Evolutionary conservation across 2,329 filamentous ascomycete genomes (phyloP).

Genomic region (Akanthomyces dipterigenus): DNA sequence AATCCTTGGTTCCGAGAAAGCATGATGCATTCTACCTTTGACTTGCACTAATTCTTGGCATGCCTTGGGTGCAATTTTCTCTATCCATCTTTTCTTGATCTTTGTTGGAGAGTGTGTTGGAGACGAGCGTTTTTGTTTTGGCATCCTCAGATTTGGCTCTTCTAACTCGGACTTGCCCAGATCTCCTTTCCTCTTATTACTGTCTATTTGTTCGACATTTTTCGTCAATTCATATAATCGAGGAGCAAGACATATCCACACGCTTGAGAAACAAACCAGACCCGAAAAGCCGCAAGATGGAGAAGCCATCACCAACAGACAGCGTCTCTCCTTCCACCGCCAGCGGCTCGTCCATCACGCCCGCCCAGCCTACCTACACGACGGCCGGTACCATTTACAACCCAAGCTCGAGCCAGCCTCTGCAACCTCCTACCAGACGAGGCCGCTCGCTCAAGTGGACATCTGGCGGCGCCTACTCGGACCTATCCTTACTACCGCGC

Average conservation of each 20-base stretch:
- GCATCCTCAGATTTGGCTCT: background rate
- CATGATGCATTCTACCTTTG: background rate
- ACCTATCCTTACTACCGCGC: slow-evolving; percentile 31
- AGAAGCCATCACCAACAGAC: slow-evolving; percentile 21
- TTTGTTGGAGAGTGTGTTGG: slow-evolving; percentile 5
- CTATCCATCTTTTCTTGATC: slow-evolving; percentile 1
- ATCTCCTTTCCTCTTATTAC: background rate
- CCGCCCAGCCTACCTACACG: slow-evolving; percentile 40
- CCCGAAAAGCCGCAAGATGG: slow-evolving; percentile 23
- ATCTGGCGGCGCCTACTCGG: slow-evolving; percentile 21
- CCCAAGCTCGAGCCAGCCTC: slow-evolving; percentile 36
- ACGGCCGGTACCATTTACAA: slow-evolving; percentile 52
- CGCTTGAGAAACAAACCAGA: slow-evolving; percentile 5
- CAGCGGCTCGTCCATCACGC: slow-evolving; percentile 17
- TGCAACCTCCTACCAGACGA: slow-evolving; percentile 46
- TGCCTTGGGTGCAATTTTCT: background rate
- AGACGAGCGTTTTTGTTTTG: slow-evolving; percentile 5
- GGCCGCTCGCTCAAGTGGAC: slow-evolving; percentile 40
- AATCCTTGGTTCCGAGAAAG: background rate
- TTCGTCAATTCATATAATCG: slow-evolving; percentile 6
- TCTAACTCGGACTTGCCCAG: slow-evolving; percentile 8
- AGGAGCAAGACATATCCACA: slow-evolving; percentile 3
- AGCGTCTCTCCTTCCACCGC: slow-evolving; percentile 18
- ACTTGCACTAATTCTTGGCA: background rate
- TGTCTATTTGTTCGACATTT: slow-evolving; percentile 5